These are phyloP conservation scores for Aspergillus proliferans DNA, from an alignment of 2,329 filamentous ascomycete genomes.

Conservation along the genomic window DNA sequence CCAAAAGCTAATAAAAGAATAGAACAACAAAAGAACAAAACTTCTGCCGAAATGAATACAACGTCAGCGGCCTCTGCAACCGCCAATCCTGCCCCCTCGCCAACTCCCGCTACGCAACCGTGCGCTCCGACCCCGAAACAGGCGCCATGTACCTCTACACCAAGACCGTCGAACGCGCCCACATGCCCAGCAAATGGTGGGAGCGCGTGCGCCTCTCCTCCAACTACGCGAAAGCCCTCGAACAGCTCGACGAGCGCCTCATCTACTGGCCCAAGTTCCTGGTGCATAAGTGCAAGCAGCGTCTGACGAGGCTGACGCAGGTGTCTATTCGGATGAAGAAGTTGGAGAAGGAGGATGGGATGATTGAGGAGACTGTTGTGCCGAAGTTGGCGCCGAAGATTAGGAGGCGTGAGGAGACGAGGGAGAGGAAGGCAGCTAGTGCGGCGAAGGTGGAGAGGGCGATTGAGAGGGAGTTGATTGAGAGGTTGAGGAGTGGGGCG, in stretches of 20 bases:
- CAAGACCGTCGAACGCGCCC: slow-evolving; percentile 85
- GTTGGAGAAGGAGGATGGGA: slow-evolving; percentile 80
- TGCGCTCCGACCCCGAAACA: slow-evolving; percentile 73
- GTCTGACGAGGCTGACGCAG: slow-evolving; percentile 84
- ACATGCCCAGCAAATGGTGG: slow-evolving; percentile 88
- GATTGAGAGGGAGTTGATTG: slow-evolving; percentile 91
- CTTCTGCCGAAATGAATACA: slow-evolving; percentile 95
- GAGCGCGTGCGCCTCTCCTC: slow-evolving; percentile 82
- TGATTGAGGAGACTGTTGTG: slow-evolving; percentile 81
- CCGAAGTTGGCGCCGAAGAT: slow-evolving; percentile 90
- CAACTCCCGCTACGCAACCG: slow-evolving; percentile 87
- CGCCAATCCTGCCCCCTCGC: slow-evolving; percentile 84
- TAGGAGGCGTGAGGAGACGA: slow-evolving; percentile 64
- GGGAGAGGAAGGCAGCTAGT: slow-evolving; percentile 70
- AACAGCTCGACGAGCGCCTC: slow-evolving; percentile 76
- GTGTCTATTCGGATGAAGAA: slow-evolving; percentile 72
- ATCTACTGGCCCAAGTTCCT: slow-evolving; percentile 95
- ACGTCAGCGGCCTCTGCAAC: slow-evolving; percentile 76
- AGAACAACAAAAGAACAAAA: slow-evolving; percentile 80
- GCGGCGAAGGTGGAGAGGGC: slow-evolving; percentile 92
- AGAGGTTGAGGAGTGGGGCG: slow-evolving; percentile 81
- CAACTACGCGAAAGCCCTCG: slow-evolving; percentile 85
- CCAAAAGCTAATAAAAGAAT: slow-evolving; percentile 4
- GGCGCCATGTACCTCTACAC: slow-evolving; percentile 90
- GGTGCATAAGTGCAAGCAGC: slow-evolving; percentile 92